A percentile compares a stretch with the other conserved stretches of the same genome.
Evolutionary conservation across 2,329 filamentous ascomycete genomes (phyloP).

Genomic region (Blastomyces parvus): DNA sequence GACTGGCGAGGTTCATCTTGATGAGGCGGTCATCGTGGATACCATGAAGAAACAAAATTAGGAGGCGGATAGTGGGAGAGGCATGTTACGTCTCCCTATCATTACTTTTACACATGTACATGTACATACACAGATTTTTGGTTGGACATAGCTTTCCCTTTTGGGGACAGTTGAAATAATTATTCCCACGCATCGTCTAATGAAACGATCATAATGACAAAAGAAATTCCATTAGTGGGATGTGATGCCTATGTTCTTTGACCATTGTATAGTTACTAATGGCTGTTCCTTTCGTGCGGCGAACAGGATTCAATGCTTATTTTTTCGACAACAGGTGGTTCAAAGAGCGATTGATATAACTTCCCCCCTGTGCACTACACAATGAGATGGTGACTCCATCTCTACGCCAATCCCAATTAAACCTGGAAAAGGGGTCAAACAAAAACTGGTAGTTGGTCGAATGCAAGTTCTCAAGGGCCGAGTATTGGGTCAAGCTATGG

Average conservation of each 20-base stretch:
- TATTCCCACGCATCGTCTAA: not conserved
- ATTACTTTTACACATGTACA: not conserved
- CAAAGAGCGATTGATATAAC: not conserved
- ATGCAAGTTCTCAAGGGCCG: not conserved
- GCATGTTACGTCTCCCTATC: not conserved
- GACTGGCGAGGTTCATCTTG: constrained; percentile 1
- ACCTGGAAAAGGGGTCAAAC: not conserved
- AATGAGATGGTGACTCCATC: not conserved
- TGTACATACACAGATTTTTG: not conserved
- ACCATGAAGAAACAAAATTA: constrained; percentile 1
- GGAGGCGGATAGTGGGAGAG: not conserved
- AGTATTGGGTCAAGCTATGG: not conserved
- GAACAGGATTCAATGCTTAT: not conserved
- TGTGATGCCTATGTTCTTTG: not conserved
- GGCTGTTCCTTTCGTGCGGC: not conserved
- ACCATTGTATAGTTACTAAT: not conserved
- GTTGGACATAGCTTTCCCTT: not conserved
- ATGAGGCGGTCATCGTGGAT: not conserved
- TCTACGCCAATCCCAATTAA: not conserved
- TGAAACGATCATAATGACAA: not conserved
- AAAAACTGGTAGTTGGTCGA: not conserved
- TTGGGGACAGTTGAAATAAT: not conserved
- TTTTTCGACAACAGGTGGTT: no score
- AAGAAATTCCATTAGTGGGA: not conserved
- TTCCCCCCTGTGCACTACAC: not conserved